These are phyloP conservation scores for Camelina sativa DNA, from an alignment of 345 rosid genomes.

Conservation along the genomic window DNA sequence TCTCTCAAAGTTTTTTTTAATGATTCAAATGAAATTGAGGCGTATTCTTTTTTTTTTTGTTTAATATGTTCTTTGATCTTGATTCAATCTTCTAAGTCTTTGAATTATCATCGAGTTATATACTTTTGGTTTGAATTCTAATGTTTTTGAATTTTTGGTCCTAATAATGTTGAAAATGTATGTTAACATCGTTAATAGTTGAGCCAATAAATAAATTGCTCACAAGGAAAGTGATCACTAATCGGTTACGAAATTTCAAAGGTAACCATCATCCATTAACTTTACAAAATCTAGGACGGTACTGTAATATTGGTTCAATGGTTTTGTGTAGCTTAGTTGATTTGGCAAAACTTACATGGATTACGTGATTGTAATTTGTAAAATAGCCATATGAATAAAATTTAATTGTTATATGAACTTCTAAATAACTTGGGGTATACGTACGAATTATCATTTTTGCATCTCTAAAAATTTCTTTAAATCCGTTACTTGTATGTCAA, in stretches of 20 bases:
- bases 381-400: not conserved
- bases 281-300: not conserved
- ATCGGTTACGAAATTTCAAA: not conserved
- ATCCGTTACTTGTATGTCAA: not conserved
- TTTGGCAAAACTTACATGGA: not conserved
- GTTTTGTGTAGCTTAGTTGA: not conserved
- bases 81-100: not conserved
- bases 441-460: not conserved
- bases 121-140: not conserved
- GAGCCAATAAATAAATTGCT: not conserved
- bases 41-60: not conserved
- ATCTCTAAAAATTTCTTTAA: no score
- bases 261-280: not conserved
- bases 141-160: not conserved
- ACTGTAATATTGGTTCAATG: not conserved
- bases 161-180: not conserved
- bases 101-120: no score
- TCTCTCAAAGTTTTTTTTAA: not conserved
- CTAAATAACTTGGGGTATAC: not conserved
- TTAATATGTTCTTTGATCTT: conserved; percentile 59
- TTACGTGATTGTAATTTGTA: not conserved
- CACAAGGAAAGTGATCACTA: not conserved
- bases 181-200: not conserved
- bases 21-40: conserved; percentile 18
- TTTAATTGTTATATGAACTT: no score